These are phyloP conservation scores for Globisporangium nodosum DNA, from an alignment of 352 stramenopile species.

Conservation along the genomic window DNA sequence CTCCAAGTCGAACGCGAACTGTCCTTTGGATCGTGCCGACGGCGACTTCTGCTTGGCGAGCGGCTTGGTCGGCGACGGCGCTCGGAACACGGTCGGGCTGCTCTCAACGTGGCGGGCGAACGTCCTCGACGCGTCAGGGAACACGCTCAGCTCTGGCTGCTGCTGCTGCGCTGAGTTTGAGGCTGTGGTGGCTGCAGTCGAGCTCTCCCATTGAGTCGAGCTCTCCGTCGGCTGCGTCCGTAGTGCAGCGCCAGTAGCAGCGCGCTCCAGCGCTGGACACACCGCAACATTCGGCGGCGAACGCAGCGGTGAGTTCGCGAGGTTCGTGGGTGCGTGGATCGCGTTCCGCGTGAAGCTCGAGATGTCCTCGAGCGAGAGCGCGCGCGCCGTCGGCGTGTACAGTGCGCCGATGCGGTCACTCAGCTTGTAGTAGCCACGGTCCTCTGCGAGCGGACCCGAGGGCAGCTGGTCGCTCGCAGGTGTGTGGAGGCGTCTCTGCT, in stretches of 20 bases:
- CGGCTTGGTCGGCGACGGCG: constrained; percentile 42
- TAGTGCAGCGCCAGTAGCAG: neutral
- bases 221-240: neutral
- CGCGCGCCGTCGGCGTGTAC: constrained; percentile 64
- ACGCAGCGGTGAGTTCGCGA: constrained; percentile 26
- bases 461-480: constrained; percentile 6
- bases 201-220: constrained; percentile 1
- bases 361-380: constrained; percentile 65
- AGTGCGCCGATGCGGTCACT: constrained; percentile 75
- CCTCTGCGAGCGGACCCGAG: constrained; percentile 31
- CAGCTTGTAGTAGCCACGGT: constrained; percentile 70
- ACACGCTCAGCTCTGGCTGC: constrained; percentile 38
- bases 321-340: constrained; percentile 35
- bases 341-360: constrained; percentile 57
- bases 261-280: constrained; percentile 48
- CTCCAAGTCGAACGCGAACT: constrained; percentile 41
- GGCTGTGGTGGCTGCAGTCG: neutral
- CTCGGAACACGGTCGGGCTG: constrained; percentile 50
- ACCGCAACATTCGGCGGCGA: constrained; percentile 43
- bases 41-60: constrained; percentile 7
- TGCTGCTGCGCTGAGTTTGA: neutral
- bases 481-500: constrained; percentile 27
- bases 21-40: constrained; percentile 15
- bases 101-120: constrained; percentile 64
- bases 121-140: constrained; percentile 42